phyloP scores from a whole-genome alignment of 345 rosid genomes.

The Eutrema heterophyllum region DNA sequence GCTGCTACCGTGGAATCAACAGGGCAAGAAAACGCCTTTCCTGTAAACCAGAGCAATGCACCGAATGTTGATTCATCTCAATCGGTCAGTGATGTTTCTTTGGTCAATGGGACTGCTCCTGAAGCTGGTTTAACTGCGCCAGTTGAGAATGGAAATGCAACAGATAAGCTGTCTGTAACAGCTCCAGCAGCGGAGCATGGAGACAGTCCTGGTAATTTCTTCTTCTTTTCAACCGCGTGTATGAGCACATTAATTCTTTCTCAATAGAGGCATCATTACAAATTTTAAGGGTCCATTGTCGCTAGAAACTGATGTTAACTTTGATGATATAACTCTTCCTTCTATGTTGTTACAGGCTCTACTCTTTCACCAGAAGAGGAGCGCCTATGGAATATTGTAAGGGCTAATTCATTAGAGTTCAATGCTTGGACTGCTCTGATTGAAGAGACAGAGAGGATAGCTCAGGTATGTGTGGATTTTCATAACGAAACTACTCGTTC shows the following conservation, averaged over 20 bases:
- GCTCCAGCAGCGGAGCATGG: constrained; percentile 37
- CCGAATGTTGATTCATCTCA: constrained; percentile 31
- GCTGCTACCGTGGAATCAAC: constrained; percentile 28
- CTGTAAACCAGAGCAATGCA: constrained; percentile 22
- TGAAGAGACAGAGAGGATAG: constrained; percentile 84
- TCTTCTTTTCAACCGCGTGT: not conserved
- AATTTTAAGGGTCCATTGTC: not conserved
- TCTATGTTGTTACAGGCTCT: constrained; percentile 29
- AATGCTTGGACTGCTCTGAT: constrained; percentile 88
- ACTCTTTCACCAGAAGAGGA: constrained; percentile 79
- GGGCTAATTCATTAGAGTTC: constrained; percentile 73
- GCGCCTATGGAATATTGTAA: constrained; percentile 80
- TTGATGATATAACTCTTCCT: not conserved
- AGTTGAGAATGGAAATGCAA: constrained; percentile 59
- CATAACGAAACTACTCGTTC: not conserved
- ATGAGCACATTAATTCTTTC: not conserved
- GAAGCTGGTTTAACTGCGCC: constrained; percentile 32
- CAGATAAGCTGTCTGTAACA: constrained; percentile 35
- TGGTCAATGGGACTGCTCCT: constrained; percentile 53
- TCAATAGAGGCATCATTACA: not conserved
- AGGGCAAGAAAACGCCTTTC: constrained; percentile 23
- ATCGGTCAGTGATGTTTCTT: constrained; percentile 31
- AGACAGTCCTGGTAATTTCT: constrained; percentile 61
- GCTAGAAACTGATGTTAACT: not conserved
- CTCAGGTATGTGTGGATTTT: constrained; percentile 54